Evolutionary conservation across 768 basidiomycete species (phyloP), one percentile per base, ranked within the genome.

Genomic region (Mrakia gelida): DNA sequence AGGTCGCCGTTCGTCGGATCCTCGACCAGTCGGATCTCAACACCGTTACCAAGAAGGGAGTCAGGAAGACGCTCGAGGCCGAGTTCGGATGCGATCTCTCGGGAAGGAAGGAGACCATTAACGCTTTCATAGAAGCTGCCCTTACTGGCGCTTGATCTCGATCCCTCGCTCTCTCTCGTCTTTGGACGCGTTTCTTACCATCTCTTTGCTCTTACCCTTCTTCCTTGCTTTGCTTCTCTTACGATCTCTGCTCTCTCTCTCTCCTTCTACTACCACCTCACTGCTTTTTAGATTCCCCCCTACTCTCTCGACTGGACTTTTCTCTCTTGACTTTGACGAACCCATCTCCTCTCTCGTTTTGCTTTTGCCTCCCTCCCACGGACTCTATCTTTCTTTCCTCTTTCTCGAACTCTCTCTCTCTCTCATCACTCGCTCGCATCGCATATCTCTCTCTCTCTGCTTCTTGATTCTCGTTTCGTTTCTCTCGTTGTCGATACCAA

Each of bases 31-130:
- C 94, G 0, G 94, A 98, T 85, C 87, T 99, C 72, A 93, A 94
- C 82, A 89, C 90, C 16, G 88, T 97, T 77, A 98, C 96, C 73
- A 98, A 98, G 86, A 90, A 95, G 81, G 92, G 91, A 81, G 91
- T 99, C 72, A 89, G 96, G 56, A 87, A 90, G 76, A 89, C 90
- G 82, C 86, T 99, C 52, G 95, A 98, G 85, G 89, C 90, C 79
- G 77, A 73, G 79, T 97, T 91, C 82, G 91, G 91, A 49, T 89
- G 90, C 86, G 92, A 92, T 83, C 85, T 98, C 77, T 88, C 89
- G 18, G 80, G 89, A 16, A 81, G 82, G 74, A 85, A 85, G 79
- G 85, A 84, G 34, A 75, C 78, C 30, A 85, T 85, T 73, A 84
- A 84, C 77, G 78, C 80, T 73, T 81, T 82, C 32, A 85, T 85